These are phyloP conservation scores for Prunella vulgaris DNA, from an alignment of 257 asterid genomes.

Conservation along the genomic window DNA sequence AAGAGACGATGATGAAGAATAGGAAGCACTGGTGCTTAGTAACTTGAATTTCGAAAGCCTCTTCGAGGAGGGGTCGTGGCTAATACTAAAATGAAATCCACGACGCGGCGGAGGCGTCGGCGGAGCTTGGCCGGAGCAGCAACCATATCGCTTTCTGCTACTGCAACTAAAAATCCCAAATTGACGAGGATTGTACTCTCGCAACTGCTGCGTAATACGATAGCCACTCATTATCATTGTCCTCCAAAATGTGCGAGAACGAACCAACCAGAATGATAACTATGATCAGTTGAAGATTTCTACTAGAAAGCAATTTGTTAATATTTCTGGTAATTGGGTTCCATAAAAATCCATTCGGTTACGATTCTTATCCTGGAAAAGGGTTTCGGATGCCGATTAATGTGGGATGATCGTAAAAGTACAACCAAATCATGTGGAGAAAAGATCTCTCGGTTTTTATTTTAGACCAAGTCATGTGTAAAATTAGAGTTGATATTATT, in stretches of 20 bases:
- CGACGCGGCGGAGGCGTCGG: constrained; percentile 18
- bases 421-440: too few relatives aligned
- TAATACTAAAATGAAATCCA: constrained; percentile 15
- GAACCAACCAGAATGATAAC: neutral
- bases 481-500: too few relatives aligned
- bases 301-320: too few relatives aligned
- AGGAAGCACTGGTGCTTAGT: constrained; percentile 19
- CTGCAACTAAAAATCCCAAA: constrained; percentile 25
- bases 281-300: too few relatives aligned
- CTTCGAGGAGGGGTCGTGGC: neutral
- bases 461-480: too few relatives aligned
- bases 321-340: neutral
- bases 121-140: neutral
- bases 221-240: constrained; percentile 33
- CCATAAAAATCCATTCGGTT: too few relatives aligned
- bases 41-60: constrained; percentile 23
- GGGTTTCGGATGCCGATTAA: neutral
- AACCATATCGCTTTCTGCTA: constrained; percentile 11
- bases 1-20: constrained; percentile 27
- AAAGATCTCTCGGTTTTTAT: too few relatives aligned
- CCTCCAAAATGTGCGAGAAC: neutral
- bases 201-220: constrained; percentile 43
- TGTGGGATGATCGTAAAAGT: neutral
- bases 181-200: constrained; percentile 37
- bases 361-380: neutral